Percentiles rank a stretch among this genome's conserved stretches.
These are phyloP conservation scores for Neofusicoccum sp. DNA, from an alignment of 2,329 filamentous ascomycete species.

Conservation along the genomic window DNA sequence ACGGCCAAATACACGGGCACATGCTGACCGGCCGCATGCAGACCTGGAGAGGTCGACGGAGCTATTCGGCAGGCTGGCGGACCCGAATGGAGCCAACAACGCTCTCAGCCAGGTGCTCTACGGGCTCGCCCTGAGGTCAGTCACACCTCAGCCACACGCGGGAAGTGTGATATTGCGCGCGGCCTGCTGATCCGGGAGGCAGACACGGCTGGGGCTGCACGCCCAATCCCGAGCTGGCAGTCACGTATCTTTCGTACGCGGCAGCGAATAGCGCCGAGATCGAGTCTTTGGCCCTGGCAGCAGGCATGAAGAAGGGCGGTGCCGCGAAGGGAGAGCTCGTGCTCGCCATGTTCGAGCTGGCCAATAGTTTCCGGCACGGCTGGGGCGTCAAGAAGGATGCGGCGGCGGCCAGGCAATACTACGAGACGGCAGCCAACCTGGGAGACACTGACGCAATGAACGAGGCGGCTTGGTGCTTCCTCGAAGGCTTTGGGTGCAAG, in stretches of 20 bases:
- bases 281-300: constrained; percentile 78
- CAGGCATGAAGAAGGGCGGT: constrained; percentile 89
- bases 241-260: constrained; percentile 82
- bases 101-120: constrained; percentile 94
- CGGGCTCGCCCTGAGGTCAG: constrained; percentile 81
- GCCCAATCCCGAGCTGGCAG: constrained; percentile 68
- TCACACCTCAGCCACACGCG: constrained; percentile 22
- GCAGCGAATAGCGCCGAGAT: constrained; percentile 87
- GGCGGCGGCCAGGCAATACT: constrained; percentile 84
- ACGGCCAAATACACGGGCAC: background rate
- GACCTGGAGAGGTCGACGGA: constrained; percentile 75
- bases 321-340: constrained; percentile 94
- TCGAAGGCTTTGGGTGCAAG: constrained; percentile 94
- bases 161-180: background rate
- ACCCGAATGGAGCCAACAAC: constrained; percentile 83
- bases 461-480: constrained; percentile 91
- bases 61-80: constrained; percentile 80
- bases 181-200: constrained; percentile 19
- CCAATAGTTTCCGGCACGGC: constrained; percentile 87
- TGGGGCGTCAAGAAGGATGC: constrained; percentile 90
- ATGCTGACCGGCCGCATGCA: constrained; percentile 28
- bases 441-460: constrained; percentile 98
- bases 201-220: constrained; percentile 92
- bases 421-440: constrained; percentile 94
- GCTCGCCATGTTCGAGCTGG: constrained; percentile 92